Percentiles rank a stretch among this genome's conserved stretches.
Conservation (phyloP, 768 basidiomycete species). For the Amanita inopinata region DNA sequence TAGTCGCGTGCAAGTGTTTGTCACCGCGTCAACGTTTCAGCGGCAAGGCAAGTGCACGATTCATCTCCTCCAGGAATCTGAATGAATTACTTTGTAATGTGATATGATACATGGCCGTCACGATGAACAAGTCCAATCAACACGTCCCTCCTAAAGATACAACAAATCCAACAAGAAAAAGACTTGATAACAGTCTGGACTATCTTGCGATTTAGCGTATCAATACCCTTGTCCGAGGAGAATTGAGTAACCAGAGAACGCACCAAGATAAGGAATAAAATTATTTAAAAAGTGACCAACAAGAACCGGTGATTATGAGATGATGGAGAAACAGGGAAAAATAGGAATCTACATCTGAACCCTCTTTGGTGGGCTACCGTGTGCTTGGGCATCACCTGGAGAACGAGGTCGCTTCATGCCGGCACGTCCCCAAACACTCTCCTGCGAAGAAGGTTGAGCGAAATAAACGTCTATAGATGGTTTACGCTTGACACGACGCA, state of each 20-base stretch:
- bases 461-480: slow-evolving; percentile 43
- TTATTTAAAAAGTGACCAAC: background rate
- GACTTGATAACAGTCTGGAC: too few relatives aligned
- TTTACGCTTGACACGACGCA: slow-evolving; percentile 17
- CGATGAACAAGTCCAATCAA: background rate
- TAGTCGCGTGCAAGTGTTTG: too few relatives aligned
- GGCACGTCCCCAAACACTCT: background rate
- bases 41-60: too few relatives aligned
- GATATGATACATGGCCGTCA: slow-evolving; percentile 1
- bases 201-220: too few relatives aligned
- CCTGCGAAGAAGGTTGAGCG: slow-evolving; percentile 17
- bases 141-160: background rate
- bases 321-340: too few relatives aligned
- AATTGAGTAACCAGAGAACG: background rate
- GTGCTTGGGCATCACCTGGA: background rate
- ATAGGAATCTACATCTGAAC: too few relatives aligned
- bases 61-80: background rate
- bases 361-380: slow-evolving; percentile 1
- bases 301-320: too few relatives aligned
- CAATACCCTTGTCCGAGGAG: too few relatives aligned
- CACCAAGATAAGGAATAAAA: background rate
- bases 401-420: slow-evolving; percentile 1
- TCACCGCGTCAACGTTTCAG: too few relatives aligned
- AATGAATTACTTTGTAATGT: background rate
- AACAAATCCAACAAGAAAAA: too few relatives aligned